Percentiles rank a stretch among this genome's conserved stretches.
These are phyloP conservation scores for Yarrowia phangngaensis DNA, from an alignment of 805 yeast genomes.

Conservation along the genomic window DNA sequence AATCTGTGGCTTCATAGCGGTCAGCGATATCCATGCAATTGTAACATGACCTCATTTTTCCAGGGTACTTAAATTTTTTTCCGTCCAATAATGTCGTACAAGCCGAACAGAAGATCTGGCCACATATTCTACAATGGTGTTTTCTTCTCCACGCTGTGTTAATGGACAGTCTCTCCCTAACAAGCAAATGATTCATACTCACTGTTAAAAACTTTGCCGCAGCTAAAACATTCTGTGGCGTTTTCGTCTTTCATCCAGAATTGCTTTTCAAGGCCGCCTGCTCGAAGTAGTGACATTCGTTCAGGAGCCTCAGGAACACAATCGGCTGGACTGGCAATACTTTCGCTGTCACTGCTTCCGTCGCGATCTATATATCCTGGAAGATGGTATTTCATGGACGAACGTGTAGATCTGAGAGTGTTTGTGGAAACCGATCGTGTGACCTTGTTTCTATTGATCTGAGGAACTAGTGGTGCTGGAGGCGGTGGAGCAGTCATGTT, in stretches of 20 bases:
- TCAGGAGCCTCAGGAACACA: conserved; percentile 28
- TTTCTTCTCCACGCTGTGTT: conserved; percentile 67
- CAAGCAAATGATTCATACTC: conserved; percentile 7
- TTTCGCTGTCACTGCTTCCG: conserved; percentile 34
- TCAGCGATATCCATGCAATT: conserved; percentile 62
- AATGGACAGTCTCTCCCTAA: too few relatives aligned
- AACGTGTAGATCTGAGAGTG: conserved; percentile 13
- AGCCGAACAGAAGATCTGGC: conserved; percentile 84
- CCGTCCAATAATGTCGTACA: conserved; percentile 76
- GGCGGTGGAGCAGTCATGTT: conserved; percentile 21
- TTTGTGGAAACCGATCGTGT: conserved; percentile 20
- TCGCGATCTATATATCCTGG: conserved; percentile 29
- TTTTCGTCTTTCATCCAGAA: conserved; percentile 97
- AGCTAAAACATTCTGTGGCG: conserved; percentile 80
- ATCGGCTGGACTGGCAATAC: conserved; percentile 30
- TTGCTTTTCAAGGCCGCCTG: conserved; percentile 53
- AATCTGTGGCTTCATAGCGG: conserved; percentile 48
- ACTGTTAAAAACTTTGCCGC: conserved; percentile 63
- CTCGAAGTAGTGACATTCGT: conserved; percentile 27
- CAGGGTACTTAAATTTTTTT: conserved; percentile 56
- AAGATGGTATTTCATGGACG: conserved; percentile 18
- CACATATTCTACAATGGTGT: conserved; percentile 94
- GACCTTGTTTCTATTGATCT: conserved; percentile 9
- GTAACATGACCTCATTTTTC: conserved; percentile 71
- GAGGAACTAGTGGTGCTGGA: conserved; percentile 2